These are phyloP conservation scores for Russula virescens DNA, from an alignment of 768 basidiomycete genomes.

Conservation along the genomic window DNA sequence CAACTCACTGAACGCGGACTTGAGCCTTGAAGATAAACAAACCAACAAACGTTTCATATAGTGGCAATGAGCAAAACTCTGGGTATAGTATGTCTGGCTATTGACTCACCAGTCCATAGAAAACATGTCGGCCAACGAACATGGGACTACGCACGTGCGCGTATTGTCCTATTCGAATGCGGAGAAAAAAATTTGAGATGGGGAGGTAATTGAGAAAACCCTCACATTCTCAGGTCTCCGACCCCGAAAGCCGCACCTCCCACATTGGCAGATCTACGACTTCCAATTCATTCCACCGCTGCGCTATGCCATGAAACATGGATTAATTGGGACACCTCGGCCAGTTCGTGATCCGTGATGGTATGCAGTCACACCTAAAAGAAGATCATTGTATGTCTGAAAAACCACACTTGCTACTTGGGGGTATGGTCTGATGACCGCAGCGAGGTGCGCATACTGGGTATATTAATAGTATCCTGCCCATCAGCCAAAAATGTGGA, in stretches of 20 bases:
- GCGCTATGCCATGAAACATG: constrained; percentile 1
- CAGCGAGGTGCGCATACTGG: constrained; percentile 13
- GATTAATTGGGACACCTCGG: not conserved
- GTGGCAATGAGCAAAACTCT: too few relatives aligned
- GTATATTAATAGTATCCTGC: too few relatives aligned
- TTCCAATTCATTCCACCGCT: constrained; percentile 19
- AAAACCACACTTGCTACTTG: constrained; percentile 11
- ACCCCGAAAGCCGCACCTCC: constrained; percentile 20
- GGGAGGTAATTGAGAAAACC: not conserved
- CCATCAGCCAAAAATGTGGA: not conserved
- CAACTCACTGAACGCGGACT: constrained; percentile 11
- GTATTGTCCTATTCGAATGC: not conserved
- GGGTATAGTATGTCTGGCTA: not conserved
- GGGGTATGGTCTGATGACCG: constrained; percentile 6
- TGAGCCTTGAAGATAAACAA: constrained; percentile 4
- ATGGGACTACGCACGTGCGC: constrained; percentile 12
- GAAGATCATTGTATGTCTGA: constrained; percentile 24
- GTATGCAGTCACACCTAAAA: not conserved
- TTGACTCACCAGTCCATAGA: constrained; percentile 21
- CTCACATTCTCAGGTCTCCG: constrained; percentile 16
- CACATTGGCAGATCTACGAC: constrained; percentile 18
- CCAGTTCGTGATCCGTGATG: not conserved
- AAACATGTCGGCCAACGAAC: constrained; percentile 11
- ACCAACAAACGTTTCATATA: too few relatives aligned
- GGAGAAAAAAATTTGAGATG: too few relatives aligned